These are phyloP conservation scores for Epichloe elymi DNA, from an alignment of 2,329 filamentous ascomycete species.

Conservation along the genomic window DNA sequence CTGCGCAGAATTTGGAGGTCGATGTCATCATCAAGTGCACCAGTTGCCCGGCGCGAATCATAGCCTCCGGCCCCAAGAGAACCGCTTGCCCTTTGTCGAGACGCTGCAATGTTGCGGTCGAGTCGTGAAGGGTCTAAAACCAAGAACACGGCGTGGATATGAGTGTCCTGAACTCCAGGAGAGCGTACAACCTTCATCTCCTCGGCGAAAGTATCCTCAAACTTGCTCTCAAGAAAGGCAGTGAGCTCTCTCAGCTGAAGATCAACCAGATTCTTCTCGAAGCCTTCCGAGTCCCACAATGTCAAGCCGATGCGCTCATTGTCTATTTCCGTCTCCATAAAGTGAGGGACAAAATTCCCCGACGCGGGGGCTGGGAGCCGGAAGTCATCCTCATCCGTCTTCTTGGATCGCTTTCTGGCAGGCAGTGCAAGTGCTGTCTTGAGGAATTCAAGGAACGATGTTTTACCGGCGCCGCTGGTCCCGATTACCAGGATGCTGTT, in stretches of 20 bases:
- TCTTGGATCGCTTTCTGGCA: conserved; percentile 57
- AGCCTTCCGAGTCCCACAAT: conserved; percentile 88
- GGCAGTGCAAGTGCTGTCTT: conserved; percentile 74
- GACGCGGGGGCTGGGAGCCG: conserved; percentile 37
- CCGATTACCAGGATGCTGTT: conserved; percentile 79
- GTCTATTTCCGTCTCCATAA: conserved; percentile 89
- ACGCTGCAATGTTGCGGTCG: conserved; percentile 64
- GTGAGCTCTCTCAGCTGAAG: conserved; percentile 86
- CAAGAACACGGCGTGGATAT: conserved; percentile 92
- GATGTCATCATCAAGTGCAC: conserved; percentile 72
- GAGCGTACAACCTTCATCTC: conserved; percentile 96
- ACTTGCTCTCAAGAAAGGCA: conserved; percentile 90
- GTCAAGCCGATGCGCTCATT: conserved; percentile 84
- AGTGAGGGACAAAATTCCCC: conserved; percentile 73
- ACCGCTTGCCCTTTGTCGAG: conserved; percentile 41
- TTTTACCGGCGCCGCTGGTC: conserved; percentile 79
- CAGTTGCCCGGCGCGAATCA: conserved; percentile 33
- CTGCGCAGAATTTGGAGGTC: conserved; percentile 83
- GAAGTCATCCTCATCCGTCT: conserved; percentile 45
- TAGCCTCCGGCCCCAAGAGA: conserved; percentile 33
- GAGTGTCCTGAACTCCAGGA: conserved; percentile 85
- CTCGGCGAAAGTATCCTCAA: conserved; percentile 93
- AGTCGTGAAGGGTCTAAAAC: conserved; percentile 79
- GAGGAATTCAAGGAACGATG: conserved; percentile 92
- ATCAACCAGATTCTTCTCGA: conserved; percentile 92